Evolutionary conservation across 176 grass and related monocot species (phyloP), one percentile per base, ranked within the genome.

Genomic region (Lolium rigidum): DNA sequence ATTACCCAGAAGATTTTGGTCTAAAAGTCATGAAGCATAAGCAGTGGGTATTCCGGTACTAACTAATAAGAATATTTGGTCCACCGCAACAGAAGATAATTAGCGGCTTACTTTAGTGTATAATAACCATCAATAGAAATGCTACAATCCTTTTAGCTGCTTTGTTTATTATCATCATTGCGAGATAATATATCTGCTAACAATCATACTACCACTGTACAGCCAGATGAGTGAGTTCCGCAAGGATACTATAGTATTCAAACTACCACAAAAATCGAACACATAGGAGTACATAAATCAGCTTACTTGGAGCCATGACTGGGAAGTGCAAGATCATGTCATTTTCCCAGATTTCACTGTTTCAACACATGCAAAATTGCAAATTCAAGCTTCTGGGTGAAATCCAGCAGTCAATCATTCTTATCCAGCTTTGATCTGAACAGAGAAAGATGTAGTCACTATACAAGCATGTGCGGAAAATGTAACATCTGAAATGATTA

Each of bases 311-410:
- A 76, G 59, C 94, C 94, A 88, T 98, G 92, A 77, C 88, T 89
- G 63, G 95, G 97, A 76, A 98, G 90, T 3, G 97, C 97, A 58
- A 98, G 97, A 92, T 98, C 97, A 80, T 4, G 97, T 98, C 94
- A 95, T 98, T 80, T 94, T 94, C 20, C 94, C 97, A 72, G 94
- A 95, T 79, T 95, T 92, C 16, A 98, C 97, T 2, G 92, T 92
- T 92, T 95, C 94, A 64, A 91, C 55, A 85, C 97, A 98, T n/a
- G n/a, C n/a, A n/a, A n/a, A n/a, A n/a, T n/a, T 87, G 94, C 92
- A 84, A 86, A 86, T 80, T 98, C 97, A 80, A 98, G 92, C 75
- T 91, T 98, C 72, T 85, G 83, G 16, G 89, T 89, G 77, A 98
- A 98, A 57, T 90, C 84, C n/a, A 94, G 78, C 71, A 98, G 86